Evolutionary conservation across 768 basidiomycete genomes (phyloP).

Genomic region (Boletus sp.): DNA sequence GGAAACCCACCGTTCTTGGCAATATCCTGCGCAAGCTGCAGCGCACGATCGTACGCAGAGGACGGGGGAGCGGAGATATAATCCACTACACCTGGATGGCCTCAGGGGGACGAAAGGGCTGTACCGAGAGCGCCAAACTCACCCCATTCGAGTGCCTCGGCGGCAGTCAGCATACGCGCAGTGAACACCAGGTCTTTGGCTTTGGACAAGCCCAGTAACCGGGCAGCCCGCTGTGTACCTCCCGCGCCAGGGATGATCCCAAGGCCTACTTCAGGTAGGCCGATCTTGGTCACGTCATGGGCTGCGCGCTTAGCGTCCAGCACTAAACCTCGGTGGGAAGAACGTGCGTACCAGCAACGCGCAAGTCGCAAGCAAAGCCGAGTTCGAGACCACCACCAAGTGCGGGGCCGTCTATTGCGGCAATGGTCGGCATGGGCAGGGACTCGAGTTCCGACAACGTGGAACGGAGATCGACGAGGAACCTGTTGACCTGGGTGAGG

Average conservation of each 20-base stretch:
- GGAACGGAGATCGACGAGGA: slow-evolving; percentile 71
- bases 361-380: slow-evolving; percentile 83
- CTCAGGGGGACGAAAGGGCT: not conserved
- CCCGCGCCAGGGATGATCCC: slow-evolving; percentile 92
- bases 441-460: slow-evolving; percentile 74
- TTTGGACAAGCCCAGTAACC: slow-evolving; percentile 72
- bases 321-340: not conserved
- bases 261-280: slow-evolving; percentile 74
- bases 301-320: slow-evolving; percentile 34
- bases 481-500: slow-evolving; percentile 65
- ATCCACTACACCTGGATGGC: slow-evolving; percentile 69
- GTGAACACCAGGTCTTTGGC: slow-evolving; percentile 89
- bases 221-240: slow-evolving; percentile 79
- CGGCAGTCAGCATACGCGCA: slow-evolving; percentile 61
- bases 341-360: slow-evolving; percentile 71
- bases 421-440: slow-evolving; percentile 85
- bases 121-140: not conserved
- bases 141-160: slow-evolving; percentile 74
- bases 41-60: slow-evolving; percentile 66
- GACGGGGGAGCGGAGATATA: slow-evolving; percentile 63
- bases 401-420: slow-evolving; percentile 90
- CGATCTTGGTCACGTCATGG: slow-evolving; percentile 74
- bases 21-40: slow-evolving; percentile 66
- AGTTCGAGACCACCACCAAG: slow-evolving; percentile 92
- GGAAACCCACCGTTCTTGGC: slow-evolving; percentile 53